Evolutionary conservation across 1,139 yeast species (phyloP).

Genomic region (Geotrichum bryndzae): DNA sequence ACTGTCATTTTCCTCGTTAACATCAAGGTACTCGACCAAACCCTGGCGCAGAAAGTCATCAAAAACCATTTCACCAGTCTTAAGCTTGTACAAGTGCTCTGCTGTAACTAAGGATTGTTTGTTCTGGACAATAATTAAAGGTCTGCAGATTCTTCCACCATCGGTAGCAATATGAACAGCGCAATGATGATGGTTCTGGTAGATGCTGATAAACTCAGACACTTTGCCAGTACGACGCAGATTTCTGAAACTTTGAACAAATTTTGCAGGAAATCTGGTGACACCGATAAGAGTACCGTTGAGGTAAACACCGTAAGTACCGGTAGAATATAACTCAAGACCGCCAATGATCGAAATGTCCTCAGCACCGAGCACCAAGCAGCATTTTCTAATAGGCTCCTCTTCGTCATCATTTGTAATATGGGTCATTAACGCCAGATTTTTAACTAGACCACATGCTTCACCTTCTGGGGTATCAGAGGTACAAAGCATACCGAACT

Average conservation of each 20-base stretch:
- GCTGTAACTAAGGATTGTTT: constrained; percentile 67
- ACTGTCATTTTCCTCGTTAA: constrained; percentile 95
- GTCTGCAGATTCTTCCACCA: constrained; percentile 98
- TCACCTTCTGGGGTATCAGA: constrained; percentile 99
- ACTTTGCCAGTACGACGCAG: constrained; percentile 81
- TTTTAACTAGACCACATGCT: constrained; percentile 97
- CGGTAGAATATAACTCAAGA: constrained; percentile 67
- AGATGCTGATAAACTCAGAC: constrained; percentile 86
- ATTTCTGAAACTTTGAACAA: constrained; percentile 70
- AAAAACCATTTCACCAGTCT: constrained; percentile 68
- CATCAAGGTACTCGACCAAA: constrained; percentile 90
- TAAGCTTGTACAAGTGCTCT: constrained; percentile 54
- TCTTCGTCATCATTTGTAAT: constrained; percentile 98
- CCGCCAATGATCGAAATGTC: constrained; percentile 77
- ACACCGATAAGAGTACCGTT: constrained; percentile 94
- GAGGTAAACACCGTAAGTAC: constrained; percentile 76
- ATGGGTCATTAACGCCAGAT: constrained; percentile 95
- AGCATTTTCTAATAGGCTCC: constrained; percentile 70
- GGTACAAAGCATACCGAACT: constrained; percentile 97
- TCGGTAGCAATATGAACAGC: constrained; percentile 98
- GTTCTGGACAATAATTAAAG: constrained; percentile 76
- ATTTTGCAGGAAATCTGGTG: constrained; percentile 75
- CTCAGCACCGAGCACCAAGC: constrained; percentile 85
- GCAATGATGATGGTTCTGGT: constrained; percentile 79
- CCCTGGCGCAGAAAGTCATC: constrained; percentile 86